These are phyloP conservation scores for Hylodesmum podocarpum DNA, from an alignment of 306 rosid species.

Conservation along the genomic window DNA sequence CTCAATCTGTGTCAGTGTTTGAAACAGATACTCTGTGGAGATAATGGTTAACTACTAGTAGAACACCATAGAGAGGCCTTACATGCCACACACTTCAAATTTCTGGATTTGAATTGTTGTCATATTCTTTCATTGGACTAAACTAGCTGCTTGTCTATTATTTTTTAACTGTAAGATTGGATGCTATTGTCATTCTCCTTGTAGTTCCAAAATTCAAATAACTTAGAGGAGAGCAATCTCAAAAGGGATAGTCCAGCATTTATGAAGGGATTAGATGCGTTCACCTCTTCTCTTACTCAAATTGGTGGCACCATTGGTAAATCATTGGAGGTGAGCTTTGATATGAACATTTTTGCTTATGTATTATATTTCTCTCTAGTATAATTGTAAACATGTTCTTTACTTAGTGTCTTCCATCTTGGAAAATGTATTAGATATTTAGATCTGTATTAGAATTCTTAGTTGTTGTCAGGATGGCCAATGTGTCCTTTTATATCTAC, in stretches of 20 bases:
- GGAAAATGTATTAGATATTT: background rate
- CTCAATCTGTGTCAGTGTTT: background rate
- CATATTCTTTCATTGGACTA: slow-evolving; percentile 17
- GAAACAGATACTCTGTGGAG: background rate
- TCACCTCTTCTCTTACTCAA: slow-evolving; percentile 83
- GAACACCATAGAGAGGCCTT: background rate
- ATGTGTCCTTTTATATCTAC: slow-evolving; percentile 18
- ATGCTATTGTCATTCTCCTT: slow-evolving; percentile 26
- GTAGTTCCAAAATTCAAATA: slow-evolving; percentile 53
- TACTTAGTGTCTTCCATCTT: slow-evolving; percentile 2
- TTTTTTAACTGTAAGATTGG: slow-evolving; percentile 19
- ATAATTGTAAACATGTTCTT: background rate
- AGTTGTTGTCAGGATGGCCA: background rate
- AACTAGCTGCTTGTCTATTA: background rate
- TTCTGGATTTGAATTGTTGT: slow-evolving; percentile 6
- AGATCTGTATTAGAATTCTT: background rate
- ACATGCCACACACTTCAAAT: background rate
- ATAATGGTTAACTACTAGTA: background rate
- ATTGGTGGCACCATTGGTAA: slow-evolving; percentile 89
- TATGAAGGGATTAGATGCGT: slow-evolving; percentile 72
- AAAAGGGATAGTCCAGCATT: slow-evolving; percentile 63
- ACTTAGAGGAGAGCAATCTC: slow-evolving; percentile 50
- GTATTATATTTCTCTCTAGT: background rate
- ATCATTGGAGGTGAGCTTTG: slow-evolving; percentile 81
- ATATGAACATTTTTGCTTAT: slow-evolving; percentile 5